Evolutionary conservation across 1,284 basidiomycete genomes (phyloP).

Genomic region (Leccinum huronense): DNA sequence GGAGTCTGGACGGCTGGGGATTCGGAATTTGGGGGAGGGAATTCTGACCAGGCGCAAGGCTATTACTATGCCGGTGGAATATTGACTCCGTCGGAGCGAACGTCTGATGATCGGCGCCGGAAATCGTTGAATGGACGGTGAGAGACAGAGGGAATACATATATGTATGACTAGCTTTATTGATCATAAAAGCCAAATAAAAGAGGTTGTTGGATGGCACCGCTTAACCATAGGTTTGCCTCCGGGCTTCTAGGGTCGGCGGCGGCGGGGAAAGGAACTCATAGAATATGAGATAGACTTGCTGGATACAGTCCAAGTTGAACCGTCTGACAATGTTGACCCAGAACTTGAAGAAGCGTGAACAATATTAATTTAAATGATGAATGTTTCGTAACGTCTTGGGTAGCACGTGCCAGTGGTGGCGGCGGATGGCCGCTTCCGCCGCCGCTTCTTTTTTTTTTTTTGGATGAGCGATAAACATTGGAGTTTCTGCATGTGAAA

Average conservation of each 20-base stretch:
- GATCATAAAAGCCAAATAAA: neutral
- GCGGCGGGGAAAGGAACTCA: neutral
- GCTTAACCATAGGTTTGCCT: neutral
- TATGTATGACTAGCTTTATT: neutral
- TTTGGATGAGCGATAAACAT: too few relatives aligned
- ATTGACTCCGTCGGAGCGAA: neutral
- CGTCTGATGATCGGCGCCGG: neutral
- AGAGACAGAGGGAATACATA: neutral
- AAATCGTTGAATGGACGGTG: slow-evolving; percentile 2
- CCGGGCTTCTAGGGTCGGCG: neutral
- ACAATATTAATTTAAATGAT: neutral
- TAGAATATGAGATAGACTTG: neutral
- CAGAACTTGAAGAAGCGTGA: neutral
- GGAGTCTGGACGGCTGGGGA: neutral
- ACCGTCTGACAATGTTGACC: neutral
- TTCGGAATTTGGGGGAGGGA: neutral
- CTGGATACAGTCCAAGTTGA: neutral
- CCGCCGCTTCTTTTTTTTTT: too few relatives aligned
- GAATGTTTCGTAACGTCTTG: neutral
- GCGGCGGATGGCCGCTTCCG: too few relatives aligned
- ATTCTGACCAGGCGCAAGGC: neutral
- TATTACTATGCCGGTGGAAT: neutral
- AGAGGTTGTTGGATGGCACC: neutral
- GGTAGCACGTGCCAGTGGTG: neutral
- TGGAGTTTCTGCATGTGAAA: too few relatives aligned